phyloP scores from a whole-genome alignment of 768 basidiomycete species.

The Suillus fuscotomentosus region DNA sequence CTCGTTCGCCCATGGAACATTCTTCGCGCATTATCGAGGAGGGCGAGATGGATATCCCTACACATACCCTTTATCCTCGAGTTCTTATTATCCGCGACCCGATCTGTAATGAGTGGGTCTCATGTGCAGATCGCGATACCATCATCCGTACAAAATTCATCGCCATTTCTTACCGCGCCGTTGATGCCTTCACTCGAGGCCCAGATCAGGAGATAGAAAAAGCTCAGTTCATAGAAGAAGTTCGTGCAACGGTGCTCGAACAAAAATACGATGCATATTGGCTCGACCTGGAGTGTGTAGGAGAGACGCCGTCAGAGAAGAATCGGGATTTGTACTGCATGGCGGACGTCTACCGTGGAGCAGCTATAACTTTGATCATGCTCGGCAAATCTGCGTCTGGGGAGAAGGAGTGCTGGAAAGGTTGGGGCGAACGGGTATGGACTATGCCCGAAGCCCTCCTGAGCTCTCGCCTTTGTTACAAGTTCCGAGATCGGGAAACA shows the following conservation, averaged over 20 bases:
- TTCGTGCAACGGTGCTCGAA: constrained; percentile 8
- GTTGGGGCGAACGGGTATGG: constrained; percentile 19
- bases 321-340: constrained; percentile 19
- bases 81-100: constrained; percentile 6
- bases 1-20: constrained; percentile 18
- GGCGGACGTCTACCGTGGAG: constrained; percentile 18
- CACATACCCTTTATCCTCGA: constrained; percentile 15
- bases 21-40: constrained; percentile 9
- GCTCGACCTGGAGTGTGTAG: constrained; percentile 19
- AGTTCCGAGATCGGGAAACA: constrained; percentile 6
- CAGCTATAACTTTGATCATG: constrained; percentile 13
- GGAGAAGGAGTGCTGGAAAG: constrained; percentile 11
- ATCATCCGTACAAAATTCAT: constrained; percentile 13
- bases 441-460: constrained; percentile 8
- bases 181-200: constrained; percentile 11
- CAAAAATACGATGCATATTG: constrained; percentile 14
- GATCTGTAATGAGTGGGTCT: constrained; percentile 4
- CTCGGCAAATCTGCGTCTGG: constrained; percentile 7
- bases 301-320: constrained; percentile 13
- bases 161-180: constrained; percentile 16
- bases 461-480: constrained; percentile 7
- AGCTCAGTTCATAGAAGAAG: constrained; percentile 6
- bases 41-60: constrained; percentile 9
- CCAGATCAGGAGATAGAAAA: constrained; percentile 7
- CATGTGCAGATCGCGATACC: neutral